A percentile compares a stretch with the other conserved stretches of the same genome.
These are phyloP conservation scores for Nemophila menziesii DNA, from an alignment of 257 asterid genomes.

Conservation along the genomic window DNA sequence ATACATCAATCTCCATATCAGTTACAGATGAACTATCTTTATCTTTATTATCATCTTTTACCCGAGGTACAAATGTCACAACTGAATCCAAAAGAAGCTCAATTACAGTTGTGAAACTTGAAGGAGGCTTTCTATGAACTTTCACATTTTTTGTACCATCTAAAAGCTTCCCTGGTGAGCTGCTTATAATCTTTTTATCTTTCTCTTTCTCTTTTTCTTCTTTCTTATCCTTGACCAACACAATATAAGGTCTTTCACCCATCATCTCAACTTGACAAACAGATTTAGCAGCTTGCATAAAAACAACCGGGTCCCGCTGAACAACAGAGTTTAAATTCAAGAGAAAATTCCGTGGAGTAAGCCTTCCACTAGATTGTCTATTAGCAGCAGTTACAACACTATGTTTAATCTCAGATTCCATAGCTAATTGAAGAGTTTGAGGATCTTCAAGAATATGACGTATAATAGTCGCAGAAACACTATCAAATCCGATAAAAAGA, in stretches of 20 bases:
- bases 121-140: conserved; percentile 65
- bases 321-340: conserved; percentile 60
- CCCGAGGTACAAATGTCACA: conserved; percentile 47
- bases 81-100: conserved; percentile 73
- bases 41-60: conserved; percentile 41
- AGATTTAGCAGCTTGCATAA: conserved; percentile 75
- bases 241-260: conserved; percentile 80
- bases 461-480: conserved; percentile 59
- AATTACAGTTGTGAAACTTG: conserved; percentile 60
- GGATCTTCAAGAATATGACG: conserved; percentile 87
- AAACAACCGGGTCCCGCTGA: conserved; percentile 70
- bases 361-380: conserved; percentile 82
- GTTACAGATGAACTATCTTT: conserved; percentile 35
- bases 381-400: conserved; percentile 63
- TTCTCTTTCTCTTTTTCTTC: conserved; percentile 62
- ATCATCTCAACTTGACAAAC: conserved; percentile 95
- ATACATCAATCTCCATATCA: conserved; percentile 78
- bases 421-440: conserved; percentile 92
- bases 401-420: conserved; percentile 93
- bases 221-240: conserved; percentile 71
- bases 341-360: conserved; percentile 67
- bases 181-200: conserved; percentile 53
- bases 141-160: conserved; percentile 60
- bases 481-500: conserved; percentile 88
- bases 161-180: conserved; percentile 55